phyloP scores from a whole-genome alignment of 805 yeast genomes.

The Nakazawaea molendinolei region DNA sequence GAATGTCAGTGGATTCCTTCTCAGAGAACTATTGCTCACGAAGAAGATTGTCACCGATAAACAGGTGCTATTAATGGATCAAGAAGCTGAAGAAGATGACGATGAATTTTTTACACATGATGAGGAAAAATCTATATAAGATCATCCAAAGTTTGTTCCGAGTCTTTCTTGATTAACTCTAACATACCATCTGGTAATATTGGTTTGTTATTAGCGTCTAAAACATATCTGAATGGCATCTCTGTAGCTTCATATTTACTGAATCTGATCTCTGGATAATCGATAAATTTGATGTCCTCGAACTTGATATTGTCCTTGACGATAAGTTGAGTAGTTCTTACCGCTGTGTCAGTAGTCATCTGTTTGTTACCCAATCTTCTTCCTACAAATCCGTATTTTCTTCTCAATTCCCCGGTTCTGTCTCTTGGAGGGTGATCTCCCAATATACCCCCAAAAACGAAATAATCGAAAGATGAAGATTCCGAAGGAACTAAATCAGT shows the following conservation, averaged over 20 bases:
- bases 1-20: conserved; percentile 73
- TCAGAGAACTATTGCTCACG: conserved; percentile 42
- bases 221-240: conserved; percentile 93
- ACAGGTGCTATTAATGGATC: conserved; percentile 4
- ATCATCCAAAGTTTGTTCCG: conserved; percentile 77
- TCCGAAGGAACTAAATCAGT: conserved; percentile 72
- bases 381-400: conserved; percentile 77
- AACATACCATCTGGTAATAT: conserved; percentile 91
- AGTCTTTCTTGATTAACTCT: conserved; percentile 75
- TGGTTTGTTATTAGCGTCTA: conserved; percentile 59
- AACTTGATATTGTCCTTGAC: conserved; percentile 52
- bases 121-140: conserved; percentile 28
- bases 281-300: conserved; percentile 76
- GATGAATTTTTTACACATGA: conserved; percentile 6
- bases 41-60: conserved; percentile 8
- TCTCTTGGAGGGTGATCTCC: conserved; percentile 94
- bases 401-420: conserved; percentile 83
- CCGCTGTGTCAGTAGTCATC: conserved; percentile 98
- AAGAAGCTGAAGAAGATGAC: conserved; percentile 6
- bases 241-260: conserved; percentile 87
- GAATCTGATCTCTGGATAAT: conserved; percentile 90
- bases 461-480: conserved; percentile 62
- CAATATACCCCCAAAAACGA: conserved; percentile 92
- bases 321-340: conserved; percentile 81
- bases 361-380: conserved; percentile 83